Base-by-base conservation (phyloP, 768 basidiomycete species). In the Nidula microcarpa region DNA sequence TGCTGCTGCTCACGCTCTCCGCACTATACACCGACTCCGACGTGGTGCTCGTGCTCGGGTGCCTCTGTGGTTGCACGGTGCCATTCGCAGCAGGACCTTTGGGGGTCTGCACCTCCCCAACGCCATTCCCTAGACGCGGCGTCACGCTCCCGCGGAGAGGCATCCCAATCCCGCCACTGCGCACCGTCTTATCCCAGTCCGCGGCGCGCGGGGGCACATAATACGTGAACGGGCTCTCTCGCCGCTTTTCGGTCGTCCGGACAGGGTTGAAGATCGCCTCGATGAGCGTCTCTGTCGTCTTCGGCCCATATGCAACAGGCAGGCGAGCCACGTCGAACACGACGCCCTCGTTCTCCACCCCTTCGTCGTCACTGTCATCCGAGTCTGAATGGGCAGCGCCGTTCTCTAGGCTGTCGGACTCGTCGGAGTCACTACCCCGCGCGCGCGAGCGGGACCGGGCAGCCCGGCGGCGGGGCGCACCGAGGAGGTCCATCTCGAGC, bases 181-280 rank as follows among this genome's bases (percentile, higher is more conserved):
- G 23, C 23, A 30, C 23, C 4, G 23, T 30, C 23, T 30, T 30
- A 30, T 30, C 23, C 23, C 23, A 30, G 23, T 41, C 39, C 16
- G 11, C 39, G 39, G 39, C 16, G 3, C 16, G 39, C 13, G 39
- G 34, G 2, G 35, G 23, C 14, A 50, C 30, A 36, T 33, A 23
- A 43, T 48, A 36, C 46, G 46, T 48, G 39, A 45, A 43, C 46
- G 52, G 34, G 34, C 34, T 39, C 49, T 45, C 53, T 49, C 45
- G 33, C 41, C 34, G 32, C 18, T 50, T 43, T 23, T 35, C 23
- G 52, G 6, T 33, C 54, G 14, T 23, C 53, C 53, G 77, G 1
- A 76, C 75, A 1, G 90, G 89, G 59, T 92, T 92, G 64, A 92
- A 92, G 23, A 92, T 65, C 5, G 87, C 83, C 52, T 92, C 90